Base-by-base conservation (phyloP, 495 filamentous ascomycete genomes). In the Terfezia claveryi region DNA sequence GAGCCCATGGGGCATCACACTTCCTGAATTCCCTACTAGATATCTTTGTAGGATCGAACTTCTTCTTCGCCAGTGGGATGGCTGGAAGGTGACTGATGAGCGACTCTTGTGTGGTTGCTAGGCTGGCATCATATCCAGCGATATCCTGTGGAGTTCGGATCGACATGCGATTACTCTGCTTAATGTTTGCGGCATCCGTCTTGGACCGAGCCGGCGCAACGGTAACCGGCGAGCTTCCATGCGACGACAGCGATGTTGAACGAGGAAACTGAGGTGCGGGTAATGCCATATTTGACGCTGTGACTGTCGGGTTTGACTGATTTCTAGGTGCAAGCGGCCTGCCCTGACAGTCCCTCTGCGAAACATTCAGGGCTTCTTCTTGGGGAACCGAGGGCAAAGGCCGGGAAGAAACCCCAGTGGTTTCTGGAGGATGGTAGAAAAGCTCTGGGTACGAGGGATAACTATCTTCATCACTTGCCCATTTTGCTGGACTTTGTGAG, bases 1-100 rank as follows among this genome's bases (percentile, higher is more conserved):
- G 71, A 2, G 89, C 86, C 91, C 91, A 99, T 4, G 91, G 91
- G 65, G 94, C 87, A 8, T 70, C 61, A 62, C 91, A 99, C 61
- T 79, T 83, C 55, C 79, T 85, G 69, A 92, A 87, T 58, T 96
- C 91, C 37, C 76, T 76, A 14, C 81, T 74, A 5, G 81, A 85
- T 37, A 99, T 71, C 62, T 93, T 93, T n/a, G 84, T 76, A 0
- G 87, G 87, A 54, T 84, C 79, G 64, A 94, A 94, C 63, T 80
- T 85, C 16, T 32, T 20, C 67, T 81, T 82, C 38, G 57, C 56
- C 37, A 65, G 53, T 10, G 74, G 71, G 23, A 75, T 64, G 8
- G 68, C 60, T 0, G 74, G 74, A 5, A 76, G 64, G 58, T 76
- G 74, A 20, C 54, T 63, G 14, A 73, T 62, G 12, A 51, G 23